Evolutionary conservation across 2,329 filamentous ascomycete genomes (phyloP).

Genomic region (Alternaria tenuissima): DNA sequence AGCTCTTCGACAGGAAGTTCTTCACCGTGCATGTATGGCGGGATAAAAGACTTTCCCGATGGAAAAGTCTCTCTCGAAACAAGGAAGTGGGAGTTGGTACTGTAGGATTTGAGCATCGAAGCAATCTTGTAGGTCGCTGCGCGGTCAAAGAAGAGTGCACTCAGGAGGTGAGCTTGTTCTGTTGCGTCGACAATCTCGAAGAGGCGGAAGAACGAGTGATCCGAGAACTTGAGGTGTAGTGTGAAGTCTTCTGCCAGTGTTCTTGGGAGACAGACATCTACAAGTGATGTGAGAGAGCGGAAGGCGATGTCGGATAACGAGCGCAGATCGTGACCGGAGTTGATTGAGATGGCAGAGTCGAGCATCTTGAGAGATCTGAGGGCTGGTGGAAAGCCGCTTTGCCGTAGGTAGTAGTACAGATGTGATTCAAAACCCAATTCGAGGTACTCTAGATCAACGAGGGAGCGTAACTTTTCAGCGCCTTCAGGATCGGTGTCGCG

Average conservation of each 20-base stretch:
- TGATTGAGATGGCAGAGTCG: slow-evolving; percentile 35
- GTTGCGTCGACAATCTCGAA: slow-evolving; percentile 15
- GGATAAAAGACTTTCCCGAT: slow-evolving; percentile 33
- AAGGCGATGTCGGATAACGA: slow-evolving; percentile 25
- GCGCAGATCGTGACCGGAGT: slow-evolving; percentile 22
- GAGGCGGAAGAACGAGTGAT: slow-evolving; percentile 25
- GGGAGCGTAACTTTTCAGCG: slow-evolving; percentile 29
- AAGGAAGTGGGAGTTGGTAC: slow-evolving; percentile 30
- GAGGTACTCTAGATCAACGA: slow-evolving; percentile 37
- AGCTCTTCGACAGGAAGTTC: slow-evolving; percentile 36
- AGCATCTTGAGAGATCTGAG: slow-evolving; percentile 39
- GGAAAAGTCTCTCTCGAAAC: slow-evolving; percentile 37
- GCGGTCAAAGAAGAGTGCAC: slow-evolving; percentile 32
- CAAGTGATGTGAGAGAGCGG: slow-evolving; percentile 26
- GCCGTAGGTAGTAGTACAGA: slow-evolving; percentile 35
- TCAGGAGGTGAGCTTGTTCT: slow-evolving; percentile 24
- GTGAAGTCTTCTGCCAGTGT: slow-evolving; percentile 23
- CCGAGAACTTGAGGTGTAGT: slow-evolving; percentile 32
- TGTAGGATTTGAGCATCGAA: slow-evolving; percentile 24
- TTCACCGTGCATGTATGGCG: slow-evolving; percentile 49
- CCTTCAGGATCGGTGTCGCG: slow-evolving; percentile 26
- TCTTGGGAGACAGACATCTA: slow-evolving; percentile 24
- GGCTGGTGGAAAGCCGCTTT: slow-evolving; percentile 33
- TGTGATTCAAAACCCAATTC: slow-evolving; percentile 41
- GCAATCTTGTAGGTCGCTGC: slow-evolving; percentile 39